phyloP scores from a whole-genome alignment of 345 rosid genomes.

The Acer negundo region DNA sequence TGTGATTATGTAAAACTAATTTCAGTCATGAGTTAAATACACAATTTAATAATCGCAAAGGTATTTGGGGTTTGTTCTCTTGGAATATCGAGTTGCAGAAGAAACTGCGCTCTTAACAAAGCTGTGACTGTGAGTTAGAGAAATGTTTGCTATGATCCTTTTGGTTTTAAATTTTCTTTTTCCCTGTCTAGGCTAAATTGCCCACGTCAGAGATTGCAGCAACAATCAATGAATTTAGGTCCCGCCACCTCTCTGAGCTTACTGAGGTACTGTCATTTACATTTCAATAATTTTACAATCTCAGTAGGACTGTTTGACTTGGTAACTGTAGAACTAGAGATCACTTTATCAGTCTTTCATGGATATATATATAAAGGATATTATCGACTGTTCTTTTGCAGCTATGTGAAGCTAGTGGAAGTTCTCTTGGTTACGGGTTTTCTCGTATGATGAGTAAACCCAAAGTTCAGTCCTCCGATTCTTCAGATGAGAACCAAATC shows the following conservation, averaged over 20 bases:
- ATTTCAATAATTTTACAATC: background rate
- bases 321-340: background rate
- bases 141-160: background rate
- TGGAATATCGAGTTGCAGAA: background rate
- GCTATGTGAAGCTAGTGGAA: constrained; percentile 86
- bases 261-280: constrained; percentile 58
- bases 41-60: background rate
- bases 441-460: constrained; percentile 64
- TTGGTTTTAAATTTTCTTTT: background rate
- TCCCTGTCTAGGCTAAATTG: constrained; percentile 67
- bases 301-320: background rate
- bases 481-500: constrained; percentile 69
- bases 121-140: background rate
- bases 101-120: background rate
- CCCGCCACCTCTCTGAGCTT: constrained; percentile 92
- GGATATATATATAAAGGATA: background rate
- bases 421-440: constrained; percentile 95
- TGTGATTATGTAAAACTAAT: background rate
- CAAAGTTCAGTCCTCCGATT: constrained; percentile 53
- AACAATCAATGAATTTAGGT: constrained; percentile 88
- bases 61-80: background rate
- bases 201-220: constrained; percentile 88
- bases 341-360: background rate
- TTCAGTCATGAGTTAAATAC: background rate
- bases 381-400: constrained; percentile 34